Evolutionary conservation across 257 asterid species (phyloP), one percentile per base, ranked within the genome.

Genomic region (Nemophila menziesii): DNA sequence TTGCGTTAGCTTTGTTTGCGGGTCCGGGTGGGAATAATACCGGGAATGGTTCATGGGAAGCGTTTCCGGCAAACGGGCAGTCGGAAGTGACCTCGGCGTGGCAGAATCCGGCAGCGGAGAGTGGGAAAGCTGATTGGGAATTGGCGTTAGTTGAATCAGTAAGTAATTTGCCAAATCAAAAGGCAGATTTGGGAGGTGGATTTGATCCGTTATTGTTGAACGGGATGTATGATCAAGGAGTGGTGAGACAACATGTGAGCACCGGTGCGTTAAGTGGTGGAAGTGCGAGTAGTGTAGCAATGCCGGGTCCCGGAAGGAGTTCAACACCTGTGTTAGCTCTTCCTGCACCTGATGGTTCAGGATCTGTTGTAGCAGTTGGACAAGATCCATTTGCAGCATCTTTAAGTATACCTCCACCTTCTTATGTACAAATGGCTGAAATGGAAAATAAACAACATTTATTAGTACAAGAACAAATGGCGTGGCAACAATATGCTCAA

Each of bases 31-130:
- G 75, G 33, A 29, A 13, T 29, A 68, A 64, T 44, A 70, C 49
- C 20, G 77, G 49, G 19, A 79, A 75, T 18, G 76, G 77, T n/a
- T 72, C 84, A 5, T 85, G 95, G 95, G 92, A 85, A 52, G 79
- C 95, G 18, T 85, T 85, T 56, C 69, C 79, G 0, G 51, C 73
- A 2, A 71, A 70, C 22, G 85, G 82, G 13, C 72, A 51, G 33
- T 37, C 60, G 4, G 78, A 65, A 46, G 77, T 82, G 63, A 79
- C 86, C 39, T 78, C 93, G 0, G 93, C 93, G 22, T 82, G 93
- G 93, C 93, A 82, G 66, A 83, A 79, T 61, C 94, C 92, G 1
- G 94, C 94, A 14, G 87, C 80, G 0, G 92, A 79, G 70, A 22
- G 55, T 3, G 92, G 92, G 4, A 83, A 79, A 57, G 92, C 92